These are phyloP conservation scores for Pestalotiopsis sp. DNA, from an alignment of 2,329 filamentous ascomycete species.

Conservation along the genomic window DNA sequence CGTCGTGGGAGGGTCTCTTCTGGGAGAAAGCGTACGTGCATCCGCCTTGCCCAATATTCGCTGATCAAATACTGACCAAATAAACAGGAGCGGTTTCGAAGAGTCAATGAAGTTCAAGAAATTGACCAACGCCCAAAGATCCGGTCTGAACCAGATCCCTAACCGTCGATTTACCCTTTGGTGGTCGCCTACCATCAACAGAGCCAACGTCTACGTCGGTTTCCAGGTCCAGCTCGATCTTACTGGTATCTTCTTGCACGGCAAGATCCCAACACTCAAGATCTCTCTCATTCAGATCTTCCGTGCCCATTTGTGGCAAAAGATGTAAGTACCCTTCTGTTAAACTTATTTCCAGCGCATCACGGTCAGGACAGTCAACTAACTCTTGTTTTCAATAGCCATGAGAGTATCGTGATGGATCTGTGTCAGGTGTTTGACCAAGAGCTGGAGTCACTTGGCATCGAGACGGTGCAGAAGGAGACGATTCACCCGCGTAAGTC, in stretches of 20 bases:
- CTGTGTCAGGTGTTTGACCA: conserved; percentile 98
- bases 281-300: conserved; percentile 99
- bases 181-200: conserved; percentile 94
- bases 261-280: conserved; percentile 97
- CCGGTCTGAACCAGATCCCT: conserved; percentile 96
- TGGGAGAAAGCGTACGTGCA: conserved; percentile 59
- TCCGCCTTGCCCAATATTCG: neutral
- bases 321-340: conserved; percentile 73
- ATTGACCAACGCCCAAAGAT: conserved; percentile 93
- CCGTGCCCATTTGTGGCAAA: conserved; percentile 99
- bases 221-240: conserved; percentile 98
- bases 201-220: conserved; percentile 97
- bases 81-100: conserved; percentile 48
- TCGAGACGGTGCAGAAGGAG: conserved; percentile 98
- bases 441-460: conserved; percentile 91
- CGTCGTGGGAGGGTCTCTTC: conserved; percentile 92
- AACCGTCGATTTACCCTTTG: conserved; percentile 98
- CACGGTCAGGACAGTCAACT: neutral
- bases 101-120: conserved; percentile 97
- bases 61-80: conserved; percentile 47
- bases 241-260: conserved; percentile 98
- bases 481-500: conserved; percentile 99
- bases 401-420: conserved; percentile 74
- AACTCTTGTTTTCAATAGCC: neutral
- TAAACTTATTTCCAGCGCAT: neutral